These are phyloP conservation scores for Didymellaceae sp. DNA, from an alignment of 2,329 filamentous ascomycete species.

Conservation along the genomic window DNA sequence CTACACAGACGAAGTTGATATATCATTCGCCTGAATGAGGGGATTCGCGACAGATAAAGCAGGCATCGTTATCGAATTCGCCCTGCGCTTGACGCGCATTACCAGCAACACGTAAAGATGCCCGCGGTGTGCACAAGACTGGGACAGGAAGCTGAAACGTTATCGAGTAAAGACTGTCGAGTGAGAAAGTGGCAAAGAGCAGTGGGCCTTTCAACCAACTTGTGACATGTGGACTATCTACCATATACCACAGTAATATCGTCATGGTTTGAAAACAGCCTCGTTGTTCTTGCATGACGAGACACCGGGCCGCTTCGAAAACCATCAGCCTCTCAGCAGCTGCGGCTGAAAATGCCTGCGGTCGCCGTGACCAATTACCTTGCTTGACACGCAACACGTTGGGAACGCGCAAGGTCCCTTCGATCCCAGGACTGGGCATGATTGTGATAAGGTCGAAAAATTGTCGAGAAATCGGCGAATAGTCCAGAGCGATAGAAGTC, in stretches of 20 bases:
- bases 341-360: slow-evolving; percentile 3
- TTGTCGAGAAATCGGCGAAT: background rate
- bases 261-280: background rate
- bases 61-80: background rate
- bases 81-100: slow-evolving; percentile 2
- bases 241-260: too few relatives aligned
- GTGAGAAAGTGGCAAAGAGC: too few relatives aligned
- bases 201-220: too few relatives aligned
- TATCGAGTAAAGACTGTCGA: too few relatives aligned
- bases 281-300: background rate
- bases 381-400: slow-evolving; percentile 4
- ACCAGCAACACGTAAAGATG: slow-evolving; percentile 5
- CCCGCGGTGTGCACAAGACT: background rate
- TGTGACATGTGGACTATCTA: too few relatives aligned
- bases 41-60: too few relatives aligned
- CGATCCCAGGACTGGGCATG: slow-evolving; percentile 10
- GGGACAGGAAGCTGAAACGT: too few relatives aligned
- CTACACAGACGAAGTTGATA: too few relatives aligned
- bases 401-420: background rate
- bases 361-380: background rate
- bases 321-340: slow-evolving; percentile 1
- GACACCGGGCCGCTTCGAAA: slow-evolving; percentile 1
- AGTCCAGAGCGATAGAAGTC: slow-evolving; percentile 6
- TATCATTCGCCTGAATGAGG: too few relatives aligned
- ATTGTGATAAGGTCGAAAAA: slow-evolving; percentile 8